These are phyloP conservation scores for Epithemia pelagica DNA, from an alignment of 108 stramenopile genomes.

Conservation along the genomic window DNA sequence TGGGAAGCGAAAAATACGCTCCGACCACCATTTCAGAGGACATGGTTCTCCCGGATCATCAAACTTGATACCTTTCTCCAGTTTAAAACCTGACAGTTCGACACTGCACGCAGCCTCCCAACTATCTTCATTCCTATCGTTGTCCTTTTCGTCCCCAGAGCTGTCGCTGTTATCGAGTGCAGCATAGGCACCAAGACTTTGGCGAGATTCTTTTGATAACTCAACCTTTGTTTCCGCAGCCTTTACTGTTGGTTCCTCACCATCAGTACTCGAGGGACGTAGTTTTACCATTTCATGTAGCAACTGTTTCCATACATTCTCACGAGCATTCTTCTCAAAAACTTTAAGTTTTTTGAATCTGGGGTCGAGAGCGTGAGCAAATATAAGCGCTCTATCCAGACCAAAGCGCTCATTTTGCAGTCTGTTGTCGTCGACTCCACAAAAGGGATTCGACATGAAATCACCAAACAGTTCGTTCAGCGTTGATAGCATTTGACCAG, in stretches of 20 bases:
- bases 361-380: not conserved
- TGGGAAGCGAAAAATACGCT: not conserved
- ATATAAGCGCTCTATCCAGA: not conserved
- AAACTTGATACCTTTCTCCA: not conserved
- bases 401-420: not conserved
- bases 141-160: too few species aligned
- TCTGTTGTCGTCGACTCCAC: too few species aligned
- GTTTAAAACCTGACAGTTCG: not conserved
- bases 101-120: not conserved
- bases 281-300: not conserved
- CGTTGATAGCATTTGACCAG: not conserved
- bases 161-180: not conserved
- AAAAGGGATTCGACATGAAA: not conserved
- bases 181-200: not conserved
- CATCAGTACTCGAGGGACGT: not conserved
- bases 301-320: not conserved
- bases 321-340: not conserved
- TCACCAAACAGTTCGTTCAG: not conserved
- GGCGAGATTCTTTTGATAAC: not conserved
- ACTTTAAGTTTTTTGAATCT: not conserved
- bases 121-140: not conserved
- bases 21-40: not conserved
- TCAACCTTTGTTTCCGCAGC: not conserved
- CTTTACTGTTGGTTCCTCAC: not conserved
- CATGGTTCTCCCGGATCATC: not conserved